Conservation (phyloP, 768 basidiomycete species). For the Hemileccinum rubropunctum region DNA sequence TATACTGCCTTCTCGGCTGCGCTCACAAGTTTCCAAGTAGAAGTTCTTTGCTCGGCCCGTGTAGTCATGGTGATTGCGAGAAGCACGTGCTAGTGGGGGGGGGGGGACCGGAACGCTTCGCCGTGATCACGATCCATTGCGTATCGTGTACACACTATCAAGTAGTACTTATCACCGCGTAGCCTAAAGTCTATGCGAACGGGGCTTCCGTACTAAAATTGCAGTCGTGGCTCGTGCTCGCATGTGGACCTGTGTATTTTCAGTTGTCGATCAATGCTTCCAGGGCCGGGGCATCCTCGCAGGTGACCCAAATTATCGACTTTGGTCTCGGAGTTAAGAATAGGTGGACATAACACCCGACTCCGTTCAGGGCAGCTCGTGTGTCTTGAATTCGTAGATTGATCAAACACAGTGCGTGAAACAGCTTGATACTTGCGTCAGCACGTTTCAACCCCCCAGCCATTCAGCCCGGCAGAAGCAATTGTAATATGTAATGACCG, state of each 20-base stretch:
- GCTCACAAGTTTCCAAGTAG: not conserved
- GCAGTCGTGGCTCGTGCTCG: not conserved
- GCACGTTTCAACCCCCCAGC: not conserved
- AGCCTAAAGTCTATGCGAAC: conserved; percentile 6
- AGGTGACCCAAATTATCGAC: too few species aligned
- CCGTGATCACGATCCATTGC: too few species aligned
- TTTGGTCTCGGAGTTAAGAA: not conserved
- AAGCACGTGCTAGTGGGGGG: too few species aligned
- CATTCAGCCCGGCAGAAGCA: not conserved
- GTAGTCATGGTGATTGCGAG: conserved; percentile 3
- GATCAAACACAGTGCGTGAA: not conserved
- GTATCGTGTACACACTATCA: too few species aligned
- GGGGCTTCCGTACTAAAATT: not conserved
- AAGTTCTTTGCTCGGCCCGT: not conserved
- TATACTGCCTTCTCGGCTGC: too few species aligned
- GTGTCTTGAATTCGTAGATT: not conserved
- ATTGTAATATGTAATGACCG: not conserved
- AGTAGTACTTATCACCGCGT: not conserved
- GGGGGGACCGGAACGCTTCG: too few species aligned
- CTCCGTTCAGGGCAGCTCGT: not conserved
- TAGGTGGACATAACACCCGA: not conserved
- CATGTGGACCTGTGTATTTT: too few species aligned
- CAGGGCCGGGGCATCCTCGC: too few species aligned
- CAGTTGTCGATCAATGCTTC: too few species aligned
- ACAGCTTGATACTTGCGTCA: not conserved